Conservation (phyloP, 2,329 filamentous ascomycete species). For the Sporothrix luriei region DNA sequence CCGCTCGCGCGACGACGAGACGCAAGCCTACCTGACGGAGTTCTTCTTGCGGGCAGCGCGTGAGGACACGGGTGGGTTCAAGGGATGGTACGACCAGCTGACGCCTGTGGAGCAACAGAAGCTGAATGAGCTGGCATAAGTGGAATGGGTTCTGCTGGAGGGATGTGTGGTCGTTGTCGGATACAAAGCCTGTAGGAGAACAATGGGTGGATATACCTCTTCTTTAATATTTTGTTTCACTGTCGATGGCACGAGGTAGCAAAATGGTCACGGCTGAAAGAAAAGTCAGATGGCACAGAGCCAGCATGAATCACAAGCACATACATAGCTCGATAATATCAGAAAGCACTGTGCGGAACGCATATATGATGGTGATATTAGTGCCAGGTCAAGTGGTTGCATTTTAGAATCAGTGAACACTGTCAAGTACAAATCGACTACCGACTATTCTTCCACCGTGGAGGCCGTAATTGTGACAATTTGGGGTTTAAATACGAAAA, state of each 20-base stretch:
- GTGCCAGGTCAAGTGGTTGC: too few species aligned
- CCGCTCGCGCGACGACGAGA: constrained; percentile 82
- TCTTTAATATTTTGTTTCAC: background rate
- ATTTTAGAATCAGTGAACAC: too few species aligned
- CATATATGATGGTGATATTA: too few species aligned
- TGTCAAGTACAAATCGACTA: too few species aligned
- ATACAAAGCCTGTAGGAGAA: background rate
- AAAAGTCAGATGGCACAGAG: background rate
- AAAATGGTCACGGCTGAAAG: background rate
- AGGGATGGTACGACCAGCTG: constrained; percentile 59
- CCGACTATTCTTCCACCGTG: too few species aligned
- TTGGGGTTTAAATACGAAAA: background rate
- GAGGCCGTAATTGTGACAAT: background rate
- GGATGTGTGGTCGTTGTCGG: background rate
- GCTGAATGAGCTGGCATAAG: constrained; percentile 54
- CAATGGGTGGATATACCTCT: constrained; percentile 21
- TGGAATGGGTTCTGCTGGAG: background rate
- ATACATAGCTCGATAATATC: background rate
- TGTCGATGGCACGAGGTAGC: background rate
- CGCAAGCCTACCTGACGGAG: constrained; percentile 77
- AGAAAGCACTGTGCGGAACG: too few species aligned
- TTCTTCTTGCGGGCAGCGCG: constrained; percentile 70
- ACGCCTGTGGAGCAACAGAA: constrained; percentile 60
- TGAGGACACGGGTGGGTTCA: constrained; percentile 61
- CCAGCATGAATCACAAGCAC: background rate